Conservation (phyloP, 2,329 filamentous ascomycete genomes). For the Pseudodiploospora longispora region DNA sequence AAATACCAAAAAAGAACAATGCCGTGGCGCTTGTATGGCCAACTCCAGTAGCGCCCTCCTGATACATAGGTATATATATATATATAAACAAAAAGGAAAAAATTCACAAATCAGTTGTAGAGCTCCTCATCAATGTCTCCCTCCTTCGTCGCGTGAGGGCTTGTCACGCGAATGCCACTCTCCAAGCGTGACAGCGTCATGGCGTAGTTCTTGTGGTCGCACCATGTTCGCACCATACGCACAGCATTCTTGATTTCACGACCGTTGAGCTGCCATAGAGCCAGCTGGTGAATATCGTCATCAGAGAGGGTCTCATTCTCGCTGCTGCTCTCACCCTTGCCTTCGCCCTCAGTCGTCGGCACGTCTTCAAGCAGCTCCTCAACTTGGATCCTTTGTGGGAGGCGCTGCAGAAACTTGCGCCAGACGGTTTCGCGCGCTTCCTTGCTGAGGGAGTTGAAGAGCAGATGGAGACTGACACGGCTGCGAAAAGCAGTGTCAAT, state of each 20-base stretch:
- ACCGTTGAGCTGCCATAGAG: conserved; percentile 34
- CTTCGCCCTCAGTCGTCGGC: not conserved
- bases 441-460: conserved; percentile 31
- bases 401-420: conserved; percentile 36
- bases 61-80: no score
- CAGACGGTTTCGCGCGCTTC: conserved; percentile 34
- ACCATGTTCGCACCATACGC: conserved; percentile 39
- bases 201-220: conserved; percentile 33
- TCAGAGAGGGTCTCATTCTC: conserved; percentile 18
- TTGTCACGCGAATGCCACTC: conserved; percentile 37
- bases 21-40: no score
- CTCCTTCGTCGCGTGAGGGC: conserved; percentile 31
- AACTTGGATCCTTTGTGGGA: conserved; percentile 12
- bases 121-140: conserved; percentile 17
- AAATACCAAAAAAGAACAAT: no score
- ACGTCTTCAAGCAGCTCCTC: not conserved
- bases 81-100: no score
- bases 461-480: conserved; percentile 38
- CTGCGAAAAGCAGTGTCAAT: conserved; percentile 38
- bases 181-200: conserved; percentile 35
- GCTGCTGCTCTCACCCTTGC: not conserved
- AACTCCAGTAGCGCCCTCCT: no score
- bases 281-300: conserved; percentile 30
- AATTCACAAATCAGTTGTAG: conserved; percentile 13
- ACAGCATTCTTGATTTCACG: conserved; percentile 40